Evolutionary conservation across 495 filamentous ascomycete species (phyloP).

Genomic region (Parmelia sp.): DNA sequence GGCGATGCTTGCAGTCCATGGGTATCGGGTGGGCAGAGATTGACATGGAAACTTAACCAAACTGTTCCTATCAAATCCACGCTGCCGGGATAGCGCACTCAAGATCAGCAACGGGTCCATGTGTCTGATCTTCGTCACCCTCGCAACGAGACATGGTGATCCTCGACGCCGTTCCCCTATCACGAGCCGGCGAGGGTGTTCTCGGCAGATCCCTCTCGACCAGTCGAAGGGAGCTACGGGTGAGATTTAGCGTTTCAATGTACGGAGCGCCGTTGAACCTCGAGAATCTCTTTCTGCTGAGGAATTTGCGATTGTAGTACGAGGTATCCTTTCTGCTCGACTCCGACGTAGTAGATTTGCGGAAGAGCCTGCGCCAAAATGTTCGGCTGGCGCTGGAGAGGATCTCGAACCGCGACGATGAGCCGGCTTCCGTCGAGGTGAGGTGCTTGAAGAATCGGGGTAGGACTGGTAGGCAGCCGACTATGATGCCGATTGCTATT

Average conservation of each 20-base stretch:
- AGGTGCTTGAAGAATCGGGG: background rate
- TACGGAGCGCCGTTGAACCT: background rate
- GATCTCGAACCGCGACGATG: background rate
- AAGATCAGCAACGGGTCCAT: too few species aligned
- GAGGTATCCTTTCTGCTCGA: background rate
- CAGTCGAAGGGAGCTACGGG: background rate
- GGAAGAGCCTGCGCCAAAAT: background rate
- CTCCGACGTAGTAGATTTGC: background rate
- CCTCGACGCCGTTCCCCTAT: background rate
- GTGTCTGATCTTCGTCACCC: too few species aligned
- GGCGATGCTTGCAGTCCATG: too few species aligned
- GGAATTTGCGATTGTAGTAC: background rate
- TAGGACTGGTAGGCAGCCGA: slow-evolving; percentile 7
- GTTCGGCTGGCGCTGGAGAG: background rate
- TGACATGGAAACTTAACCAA: too few species aligned
- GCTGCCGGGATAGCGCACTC: too few species aligned
- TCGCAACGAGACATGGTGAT: too few species aligned
- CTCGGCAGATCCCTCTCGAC: background rate
- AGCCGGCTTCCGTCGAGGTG: background rate
- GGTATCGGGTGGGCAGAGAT: too few species aligned
- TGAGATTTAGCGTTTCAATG: background rate
- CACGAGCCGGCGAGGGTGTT: background rate
- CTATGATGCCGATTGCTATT: slow-evolving; percentile 6
- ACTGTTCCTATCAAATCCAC: too few species aligned
- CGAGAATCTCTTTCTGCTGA: background rate